These are phyloP conservation scores for Teunomyces stri DNA, from an alignment of 805 yeast genomes.

Conservation along the genomic window DNA sequence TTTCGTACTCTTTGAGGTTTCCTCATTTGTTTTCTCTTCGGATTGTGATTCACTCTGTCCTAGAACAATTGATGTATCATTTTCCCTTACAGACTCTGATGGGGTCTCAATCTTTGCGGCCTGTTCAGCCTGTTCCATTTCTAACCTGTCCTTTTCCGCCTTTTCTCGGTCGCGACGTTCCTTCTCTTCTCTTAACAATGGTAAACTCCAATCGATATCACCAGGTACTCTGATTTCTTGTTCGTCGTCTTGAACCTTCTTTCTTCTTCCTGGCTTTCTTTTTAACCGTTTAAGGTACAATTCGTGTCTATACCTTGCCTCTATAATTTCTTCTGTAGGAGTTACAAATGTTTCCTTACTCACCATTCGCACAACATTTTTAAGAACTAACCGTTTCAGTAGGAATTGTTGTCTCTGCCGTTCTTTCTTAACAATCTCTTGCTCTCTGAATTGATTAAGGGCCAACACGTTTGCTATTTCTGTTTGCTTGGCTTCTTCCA, in stretches of 20 bases:
- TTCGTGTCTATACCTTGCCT: slow-evolving; percentile 41
- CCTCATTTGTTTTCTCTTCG: no score
- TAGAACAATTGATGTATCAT: not conserved
- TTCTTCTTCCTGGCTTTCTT: slow-evolving; percentile 46
- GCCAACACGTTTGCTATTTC: slow-evolving; percentile 75
- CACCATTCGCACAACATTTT: slow-evolving; percentile 53
- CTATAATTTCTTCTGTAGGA: slow-evolving; percentile 62
- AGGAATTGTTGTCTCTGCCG: slow-evolving; percentile 70
- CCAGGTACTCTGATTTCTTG: slow-evolving; percentile 30
- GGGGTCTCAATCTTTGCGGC: not conserved
- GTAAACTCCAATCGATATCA: slow-evolving; percentile 22
- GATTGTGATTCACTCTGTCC: no score
- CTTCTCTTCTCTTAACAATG: slow-evolving; percentile 27
- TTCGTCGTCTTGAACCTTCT: slow-evolving; percentile 34
- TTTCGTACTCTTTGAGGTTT: no score
- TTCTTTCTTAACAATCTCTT: slow-evolving; percentile 77
- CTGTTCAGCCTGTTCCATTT: not conserved
- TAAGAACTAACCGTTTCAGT: slow-evolving; percentile 60
- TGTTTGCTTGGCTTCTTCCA: slow-evolving; percentile 83
- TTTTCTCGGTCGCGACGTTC: slow-evolving; percentile 18
- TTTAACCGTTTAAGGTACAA: slow-evolving; percentile 33
- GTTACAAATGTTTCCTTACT: slow-evolving; percentile 51
- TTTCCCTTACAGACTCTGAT: not conserved
- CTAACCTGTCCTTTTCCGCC: slow-evolving; percentile 19
- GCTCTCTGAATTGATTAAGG: slow-evolving; percentile 74